These are phyloP conservation scores for Pichia occidentalis DNA, from an alignment of 805 yeast genomes.

Conservation along the genomic window DNA sequence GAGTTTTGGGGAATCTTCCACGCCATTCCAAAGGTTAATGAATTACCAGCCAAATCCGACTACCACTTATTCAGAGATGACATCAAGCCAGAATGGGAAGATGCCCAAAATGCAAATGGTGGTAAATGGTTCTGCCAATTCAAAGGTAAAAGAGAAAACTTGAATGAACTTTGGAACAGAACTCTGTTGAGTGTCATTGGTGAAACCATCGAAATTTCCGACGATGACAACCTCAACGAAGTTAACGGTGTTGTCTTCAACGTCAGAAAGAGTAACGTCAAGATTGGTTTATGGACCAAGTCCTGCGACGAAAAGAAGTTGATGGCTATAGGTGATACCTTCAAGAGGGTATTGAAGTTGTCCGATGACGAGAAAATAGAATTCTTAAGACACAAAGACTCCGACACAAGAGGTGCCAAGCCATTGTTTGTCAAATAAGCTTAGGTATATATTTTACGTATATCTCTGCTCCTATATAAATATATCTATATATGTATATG, in stretches of 20 bases:
- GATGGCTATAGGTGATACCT: conserved; percentile 73
- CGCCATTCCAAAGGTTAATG: conserved; percentile 86
- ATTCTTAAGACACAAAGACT: conserved; percentile 62
- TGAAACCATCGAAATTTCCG: conserved; percentile 83
- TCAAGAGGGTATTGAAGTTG: conserved; percentile 78
- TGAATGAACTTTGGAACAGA: conserved; percentile 90
- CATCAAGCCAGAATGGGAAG: conserved; percentile 98
- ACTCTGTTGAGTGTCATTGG: conserved; percentile 87
- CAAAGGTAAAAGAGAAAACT: conserved; percentile 51
- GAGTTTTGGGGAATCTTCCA: conserved; percentile 98
- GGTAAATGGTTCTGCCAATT: conserved; percentile 90
- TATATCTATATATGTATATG: no score
- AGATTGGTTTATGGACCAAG: conserved; percentile 91
- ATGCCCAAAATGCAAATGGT: conserved; percentile 75
- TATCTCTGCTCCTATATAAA: no score
- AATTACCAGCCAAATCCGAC: conserved; percentile 86
- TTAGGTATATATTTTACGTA: no score
- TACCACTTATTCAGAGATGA: conserved; percentile 93
- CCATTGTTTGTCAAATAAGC: conserved; percentile 21
- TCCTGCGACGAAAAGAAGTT: conserved; percentile 59
- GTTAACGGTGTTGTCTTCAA: conserved; percentile 92
- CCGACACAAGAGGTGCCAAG: conserved; percentile 27
- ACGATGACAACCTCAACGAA: conserved; percentile 65
- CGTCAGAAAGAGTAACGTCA: conserved; percentile 73
- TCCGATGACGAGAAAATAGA: conserved; percentile 71